Conservation (phyloP, 176 grass and related monocot genomes). For the Alloteropsis semialata region DNA sequence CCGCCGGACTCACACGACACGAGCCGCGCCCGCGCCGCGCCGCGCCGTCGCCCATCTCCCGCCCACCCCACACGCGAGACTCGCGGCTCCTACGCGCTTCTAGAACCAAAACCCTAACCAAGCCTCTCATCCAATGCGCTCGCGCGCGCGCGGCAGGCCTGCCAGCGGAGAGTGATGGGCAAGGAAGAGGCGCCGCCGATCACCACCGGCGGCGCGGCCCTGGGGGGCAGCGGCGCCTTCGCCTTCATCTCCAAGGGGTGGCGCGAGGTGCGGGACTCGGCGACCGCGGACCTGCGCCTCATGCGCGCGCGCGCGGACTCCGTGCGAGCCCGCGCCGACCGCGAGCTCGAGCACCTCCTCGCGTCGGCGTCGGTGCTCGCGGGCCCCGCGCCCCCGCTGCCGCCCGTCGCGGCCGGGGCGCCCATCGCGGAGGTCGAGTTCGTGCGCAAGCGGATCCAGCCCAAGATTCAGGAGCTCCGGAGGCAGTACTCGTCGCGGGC, state of each 20-base stretch:
- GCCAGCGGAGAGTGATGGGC: neutral
- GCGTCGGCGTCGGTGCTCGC: constrained; percentile 35
- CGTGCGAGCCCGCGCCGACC: constrained; percentile 54
- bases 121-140: neutral
- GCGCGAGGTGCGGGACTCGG: constrained; percentile 76
- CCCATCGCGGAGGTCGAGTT: constrained; percentile 73
- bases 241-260: constrained; percentile 80
- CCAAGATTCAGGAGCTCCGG: constrained; percentile 76
- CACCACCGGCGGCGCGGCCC: constrained; percentile 5
- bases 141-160: neutral
- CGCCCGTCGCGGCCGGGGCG: constrained; percentile 20
- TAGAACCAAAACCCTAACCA: constrained; percentile 19
- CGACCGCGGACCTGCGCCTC: constrained; percentile 58
- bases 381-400: constrained; percentile 14
- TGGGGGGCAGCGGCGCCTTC: constrained; percentile 49
- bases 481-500: constrained; percentile 53
- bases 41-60: no score
- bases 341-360: constrained; percentile 62
- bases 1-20: neutral
- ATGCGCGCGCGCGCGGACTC: constrained; percentile 51
- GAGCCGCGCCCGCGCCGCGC: neutral
- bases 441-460: constrained; percentile 62
- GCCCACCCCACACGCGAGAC: neutral
- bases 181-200: neutral
- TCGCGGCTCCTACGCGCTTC: constrained; percentile 23